phyloP scores from a whole-genome alignment of 805 yeast genomes.

The Kodamaea fukazawae region DNA sequence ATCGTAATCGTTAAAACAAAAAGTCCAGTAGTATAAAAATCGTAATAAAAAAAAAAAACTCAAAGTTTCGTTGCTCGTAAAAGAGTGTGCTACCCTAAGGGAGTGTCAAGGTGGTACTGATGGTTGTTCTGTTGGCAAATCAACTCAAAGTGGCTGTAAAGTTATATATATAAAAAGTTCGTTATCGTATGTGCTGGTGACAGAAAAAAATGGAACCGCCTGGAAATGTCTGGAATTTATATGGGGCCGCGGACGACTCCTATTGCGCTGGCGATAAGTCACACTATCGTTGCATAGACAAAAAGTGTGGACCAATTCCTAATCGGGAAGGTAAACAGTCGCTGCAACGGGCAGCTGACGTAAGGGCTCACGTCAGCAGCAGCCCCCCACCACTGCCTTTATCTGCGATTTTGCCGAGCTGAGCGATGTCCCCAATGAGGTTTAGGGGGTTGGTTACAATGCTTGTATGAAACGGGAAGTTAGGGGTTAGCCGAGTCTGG shows the following conservation, averaged over 20 bases:
- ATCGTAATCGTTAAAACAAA: conserved; percentile 1
- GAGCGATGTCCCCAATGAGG: too few relatives aligned
- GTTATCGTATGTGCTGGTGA: not conserved
- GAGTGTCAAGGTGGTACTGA: not conserved
- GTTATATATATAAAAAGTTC: conserved; percentile 2
- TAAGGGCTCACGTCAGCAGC: too few relatives aligned
- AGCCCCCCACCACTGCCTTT: too few relatives aligned
- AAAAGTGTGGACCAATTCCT: not conserved
- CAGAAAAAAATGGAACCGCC: conserved; percentile 3
- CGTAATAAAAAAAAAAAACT: not conserved
- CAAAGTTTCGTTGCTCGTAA: not conserved
- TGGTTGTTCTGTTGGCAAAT: not conserved
- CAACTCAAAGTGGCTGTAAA: too few relatives aligned
- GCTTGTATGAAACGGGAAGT: too few relatives aligned
- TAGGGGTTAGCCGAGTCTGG: too few relatives aligned
- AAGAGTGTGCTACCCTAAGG: conserved; percentile 1
- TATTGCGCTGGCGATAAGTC: conserved; percentile 6
- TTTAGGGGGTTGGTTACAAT: too few relatives aligned
- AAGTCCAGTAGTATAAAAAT: not conserved
- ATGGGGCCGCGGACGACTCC: not conserved
- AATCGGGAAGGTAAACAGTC: too few relatives aligned
- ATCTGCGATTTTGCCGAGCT: too few relatives aligned
- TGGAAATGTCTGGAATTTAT: conserved; percentile 9
- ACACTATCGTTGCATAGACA: conserved; percentile 6
- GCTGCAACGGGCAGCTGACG: too few relatives aligned